A percentile compares a stretch with the other conserved stretches of the same genome.
phyloP scores from a whole-genome alignment of 2,329 filamentous ascomycete genomes.

The Fusarium veterinarium region DNA sequence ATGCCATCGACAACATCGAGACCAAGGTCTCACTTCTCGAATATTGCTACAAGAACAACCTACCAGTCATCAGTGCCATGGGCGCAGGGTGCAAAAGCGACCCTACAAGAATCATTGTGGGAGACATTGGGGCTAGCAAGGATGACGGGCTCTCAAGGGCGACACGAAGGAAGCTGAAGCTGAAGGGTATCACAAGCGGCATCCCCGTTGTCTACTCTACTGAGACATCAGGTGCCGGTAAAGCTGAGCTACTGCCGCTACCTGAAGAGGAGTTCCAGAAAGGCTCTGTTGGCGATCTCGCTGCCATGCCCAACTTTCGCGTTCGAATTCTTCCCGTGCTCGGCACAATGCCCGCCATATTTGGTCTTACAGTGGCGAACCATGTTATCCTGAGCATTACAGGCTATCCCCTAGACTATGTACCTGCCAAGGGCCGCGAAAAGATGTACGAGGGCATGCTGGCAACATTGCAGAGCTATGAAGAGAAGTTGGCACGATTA shows the following conservation, averaged over 20 bases:
- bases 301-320: slow-evolving; percentile 90
- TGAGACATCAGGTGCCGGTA: slow-evolving; percentile 89
- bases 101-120: slow-evolving; percentile 85
- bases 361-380: slow-evolving; percentile 91
- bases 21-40: slow-evolving; percentile 92
- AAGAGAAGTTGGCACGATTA: slow-evolving; percentile 77
- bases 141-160: slow-evolving; percentile 90
- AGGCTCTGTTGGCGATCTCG: slow-evolving; percentile 86
- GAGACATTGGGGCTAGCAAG: slow-evolving; percentile 87
- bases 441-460: slow-evolving; percentile 93
- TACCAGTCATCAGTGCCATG: slow-evolving; percentile 94
- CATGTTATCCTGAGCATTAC: slow-evolving; percentile 86
- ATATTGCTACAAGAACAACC: slow-evolving; percentile 81
- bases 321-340: slow-evolving; percentile 95
- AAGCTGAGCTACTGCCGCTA: slow-evolving; percentile 88
- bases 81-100: slow-evolving; percentile 94
- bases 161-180: slow-evolving; percentile 82
- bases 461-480: slow-evolving; percentile 77
- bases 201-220: slow-evolving; percentile 94
- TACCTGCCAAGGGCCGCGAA: slow-evolving; percentile 82
- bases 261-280: slow-evolving; percentile 89
- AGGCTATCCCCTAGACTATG: slow-evolving; percentile 88
- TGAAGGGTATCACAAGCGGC: slow-evolving; percentile 81
- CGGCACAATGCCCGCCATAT: slow-evolving; percentile 97
- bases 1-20: slow-evolving; percentile 98